phyloP scores from a whole-genome alignment of 768 basidiomycete genomes.

The Fistulinella prunicolor region DNA sequence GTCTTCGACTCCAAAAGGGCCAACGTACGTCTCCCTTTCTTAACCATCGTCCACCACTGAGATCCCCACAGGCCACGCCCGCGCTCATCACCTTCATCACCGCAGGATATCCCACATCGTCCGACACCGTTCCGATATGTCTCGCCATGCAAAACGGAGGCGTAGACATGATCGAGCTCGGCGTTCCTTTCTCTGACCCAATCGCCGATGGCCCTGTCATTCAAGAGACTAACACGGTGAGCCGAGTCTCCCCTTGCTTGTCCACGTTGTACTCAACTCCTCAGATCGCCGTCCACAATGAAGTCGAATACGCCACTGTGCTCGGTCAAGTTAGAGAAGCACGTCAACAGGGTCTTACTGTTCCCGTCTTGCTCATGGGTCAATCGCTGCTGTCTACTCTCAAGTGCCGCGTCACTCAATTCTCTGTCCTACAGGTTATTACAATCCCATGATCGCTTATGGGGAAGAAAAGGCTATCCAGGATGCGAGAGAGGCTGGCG shows the following conservation, averaged over 20 bases:
- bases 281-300: constrained; percentile 84
- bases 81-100: constrained; percentile 89
- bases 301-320: constrained; percentile 72
- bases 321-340: constrained; percentile 77
- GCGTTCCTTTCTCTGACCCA: constrained; percentile 79
- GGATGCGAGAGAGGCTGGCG: constrained; percentile 86
- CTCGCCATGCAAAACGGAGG: constrained; percentile 93
- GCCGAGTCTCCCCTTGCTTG: neutral
- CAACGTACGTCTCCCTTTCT: constrained; percentile 7
- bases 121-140: constrained; percentile 83
- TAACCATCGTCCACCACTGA: constrained; percentile 1
- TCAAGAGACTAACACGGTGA: constrained; percentile 87
- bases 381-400: neutral
- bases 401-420: neutral
- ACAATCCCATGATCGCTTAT: constrained; percentile 93
- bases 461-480: constrained; percentile 93
- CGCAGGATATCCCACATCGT: constrained; percentile 79
- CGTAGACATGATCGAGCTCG: constrained; percentile 92
- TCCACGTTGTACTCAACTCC: neutral
- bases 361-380: constrained; percentile 62
- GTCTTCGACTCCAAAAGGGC: constrained; percentile 27
- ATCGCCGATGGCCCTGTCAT: constrained; percentile 94
- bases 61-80: constrained; percentile 35
- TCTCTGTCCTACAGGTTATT: constrained; percentile 66
- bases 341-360: constrained; percentile 73